phyloP scores from a whole-genome alignment of 2,329 filamentous ascomycete species.

The Ophiostoma himal-ulmi region DNA sequence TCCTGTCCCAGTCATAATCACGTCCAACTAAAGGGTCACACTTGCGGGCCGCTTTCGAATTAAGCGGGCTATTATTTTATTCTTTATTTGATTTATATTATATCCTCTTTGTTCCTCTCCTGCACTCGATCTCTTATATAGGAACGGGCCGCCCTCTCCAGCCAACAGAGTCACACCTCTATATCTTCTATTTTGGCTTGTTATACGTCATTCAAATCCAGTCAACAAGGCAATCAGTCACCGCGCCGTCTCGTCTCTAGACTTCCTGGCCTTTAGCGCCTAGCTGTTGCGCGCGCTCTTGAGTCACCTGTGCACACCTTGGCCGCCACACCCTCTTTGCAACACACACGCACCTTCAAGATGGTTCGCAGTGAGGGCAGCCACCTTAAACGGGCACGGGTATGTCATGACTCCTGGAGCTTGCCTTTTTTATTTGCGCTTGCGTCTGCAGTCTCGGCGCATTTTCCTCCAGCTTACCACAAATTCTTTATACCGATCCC shows the following conservation, averaged over 20 bases:
- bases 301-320: slow-evolving; percentile 13
- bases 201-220: neutral
- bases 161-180: neutral
- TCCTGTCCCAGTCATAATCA: neutral
- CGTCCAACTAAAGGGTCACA: neutral
- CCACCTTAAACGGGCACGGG: slow-evolving; percentile 31
- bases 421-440: neutral
- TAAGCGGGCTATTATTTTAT: neutral
- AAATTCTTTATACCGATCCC: neutral
- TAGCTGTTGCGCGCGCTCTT: neutral
- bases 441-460: neutral
- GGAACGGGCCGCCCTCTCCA: neutral
- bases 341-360: slow-evolving; percentile 1
- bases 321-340: neutral
- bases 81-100: neutral
- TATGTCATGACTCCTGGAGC: slow-evolving; percentile 24
- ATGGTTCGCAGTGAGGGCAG: slow-evolving; percentile 29
- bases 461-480: neutral
- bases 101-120: neutral
- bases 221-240: neutral
- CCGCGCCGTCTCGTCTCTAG: neutral
- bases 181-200: neutral
- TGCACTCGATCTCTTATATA: neutral
- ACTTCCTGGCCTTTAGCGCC: neutral
- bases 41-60: slow-evolving; percentile 3